Conservation (phyloP, 1,139 yeast genomes). For the Kodamaea fungicola region DNA sequence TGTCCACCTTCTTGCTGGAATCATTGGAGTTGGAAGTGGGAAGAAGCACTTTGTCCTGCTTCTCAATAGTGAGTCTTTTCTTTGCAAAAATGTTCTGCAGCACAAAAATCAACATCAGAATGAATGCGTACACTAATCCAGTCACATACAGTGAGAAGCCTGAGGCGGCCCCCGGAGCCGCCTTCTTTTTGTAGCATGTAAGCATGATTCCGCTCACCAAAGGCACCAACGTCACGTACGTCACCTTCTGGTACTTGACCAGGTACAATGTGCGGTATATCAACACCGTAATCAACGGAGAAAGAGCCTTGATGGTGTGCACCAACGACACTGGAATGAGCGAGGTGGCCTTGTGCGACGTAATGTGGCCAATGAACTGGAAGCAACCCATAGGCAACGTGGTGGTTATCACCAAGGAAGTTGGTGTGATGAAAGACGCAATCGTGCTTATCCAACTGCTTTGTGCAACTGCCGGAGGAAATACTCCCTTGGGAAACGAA, state of each 20-base stretch:
- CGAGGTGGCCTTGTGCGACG: constrained; percentile 86
- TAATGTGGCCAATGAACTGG: constrained; percentile 86
- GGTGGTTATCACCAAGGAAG: constrained; percentile 52
- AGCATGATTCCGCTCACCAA: constrained; percentile 79
- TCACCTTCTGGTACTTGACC: constrained; percentile 54
- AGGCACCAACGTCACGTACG: constrained; percentile 76
- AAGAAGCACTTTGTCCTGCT: constrained; percentile 11
- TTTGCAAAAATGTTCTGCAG: constrained; percentile 91
- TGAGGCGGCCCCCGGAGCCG: constrained; percentile 8
- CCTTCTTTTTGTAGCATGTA: constrained; percentile 58
- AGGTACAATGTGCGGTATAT: constrained; percentile 64
- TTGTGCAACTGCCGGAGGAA: constrained; percentile 50
- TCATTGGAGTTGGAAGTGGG: constrained; percentile 27
- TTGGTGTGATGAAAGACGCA: constrained; percentile 48
- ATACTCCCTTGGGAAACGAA: constrained; percentile 55
- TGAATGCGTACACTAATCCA: constrained; percentile 73
- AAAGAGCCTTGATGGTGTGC: constrained; percentile 85
- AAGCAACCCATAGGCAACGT: constrained; percentile 92
- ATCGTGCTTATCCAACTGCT: constrained; percentile 19
- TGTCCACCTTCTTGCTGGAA: constrained; percentile 56
- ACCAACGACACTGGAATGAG: constrained; percentile 87
- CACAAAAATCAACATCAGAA: constrained; percentile 84
- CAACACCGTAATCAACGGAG: constrained; percentile 84
- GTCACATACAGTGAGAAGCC: constrained; percentile 37
- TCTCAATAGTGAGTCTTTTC: constrained; percentile 57